A percentile compares a stretch with the other conserved stretches of the same genome.
Conservation (phyloP, 2,329 filamentous ascomycete genomes). For the Scorias spongiosa region DNA sequence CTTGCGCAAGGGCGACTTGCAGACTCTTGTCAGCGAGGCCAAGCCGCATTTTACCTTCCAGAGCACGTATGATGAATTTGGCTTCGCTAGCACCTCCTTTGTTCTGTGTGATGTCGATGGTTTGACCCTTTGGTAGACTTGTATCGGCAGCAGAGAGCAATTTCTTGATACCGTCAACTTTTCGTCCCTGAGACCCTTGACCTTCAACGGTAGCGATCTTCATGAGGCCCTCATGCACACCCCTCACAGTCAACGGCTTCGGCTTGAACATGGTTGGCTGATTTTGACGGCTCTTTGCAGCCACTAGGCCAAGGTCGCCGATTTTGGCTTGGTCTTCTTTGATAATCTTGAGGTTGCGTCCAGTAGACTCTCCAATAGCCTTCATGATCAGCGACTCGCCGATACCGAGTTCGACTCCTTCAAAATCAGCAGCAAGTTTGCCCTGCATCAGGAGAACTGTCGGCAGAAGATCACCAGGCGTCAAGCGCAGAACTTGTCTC, state of each 20-base stretch:
- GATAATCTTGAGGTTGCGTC: conserved; percentile 73
- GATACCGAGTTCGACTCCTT: conserved; percentile 93
- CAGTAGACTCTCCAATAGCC: conserved; percentile 86
- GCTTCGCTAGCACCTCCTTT: conserved; percentile 91
- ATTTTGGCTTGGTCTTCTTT: conserved; percentile 94
- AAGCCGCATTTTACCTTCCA: conserved; percentile 86
- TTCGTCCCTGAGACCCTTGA: conserved; percentile 74
- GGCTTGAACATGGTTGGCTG: conserved; percentile 98
- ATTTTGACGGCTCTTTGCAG: conserved; percentile 85
- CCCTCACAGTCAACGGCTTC: conserved; percentile 71
- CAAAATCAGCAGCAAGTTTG: conserved; percentile 91
- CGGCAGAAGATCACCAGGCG: conserved; percentile 71
- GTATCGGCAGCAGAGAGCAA: conserved; percentile 81
- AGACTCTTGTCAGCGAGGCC: conserved; percentile 88
- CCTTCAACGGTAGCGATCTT: conserved; percentile 75
- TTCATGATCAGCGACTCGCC: conserved; percentile 98
- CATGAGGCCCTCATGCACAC: conserved; percentile 78
- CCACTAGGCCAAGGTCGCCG: conserved; percentile 84
- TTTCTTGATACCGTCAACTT: conserved; percentile 93
- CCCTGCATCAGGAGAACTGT: conserved; percentile 95
- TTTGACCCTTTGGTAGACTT: conserved; percentile 47
- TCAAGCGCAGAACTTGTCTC: conserved; percentile 83
- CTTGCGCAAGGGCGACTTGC: conserved; percentile 77
- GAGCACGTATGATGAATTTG: conserved; percentile 81
- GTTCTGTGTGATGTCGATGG: conserved; percentile 73